Conservation (phyloP, 129 eudicot genomes). For the Flaveria bidentis region DNA sequence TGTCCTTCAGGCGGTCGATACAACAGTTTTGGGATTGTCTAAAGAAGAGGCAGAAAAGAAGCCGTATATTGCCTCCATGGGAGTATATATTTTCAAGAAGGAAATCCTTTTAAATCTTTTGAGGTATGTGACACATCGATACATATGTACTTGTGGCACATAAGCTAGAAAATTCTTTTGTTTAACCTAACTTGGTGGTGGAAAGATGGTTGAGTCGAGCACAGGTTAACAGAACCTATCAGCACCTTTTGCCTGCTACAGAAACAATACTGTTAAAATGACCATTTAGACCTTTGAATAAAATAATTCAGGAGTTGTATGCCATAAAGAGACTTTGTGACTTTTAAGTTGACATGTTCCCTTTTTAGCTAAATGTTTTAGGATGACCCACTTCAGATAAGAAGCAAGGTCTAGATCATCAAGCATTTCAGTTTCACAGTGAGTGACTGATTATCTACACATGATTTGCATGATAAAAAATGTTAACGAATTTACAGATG, state of each 20-base stretch:
- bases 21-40: constrained; percentile 82
- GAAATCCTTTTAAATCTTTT: constrained; percentile 83
- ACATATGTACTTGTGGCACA: too few species aligned
- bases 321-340: background rate
- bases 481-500: constrained; percentile 48
- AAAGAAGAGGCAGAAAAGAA: constrained; percentile 82
- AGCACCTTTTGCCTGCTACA: too few species aligned
- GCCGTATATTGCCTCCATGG: constrained; percentile 99
- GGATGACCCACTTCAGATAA: background rate
- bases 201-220: background rate
- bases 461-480: background rate
- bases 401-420: constrained; percentile 23
- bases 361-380: background rate
- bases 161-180: background rate
- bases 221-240: background rate
- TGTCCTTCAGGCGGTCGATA: constrained; percentile 81
- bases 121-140: constrained; percentile 47
- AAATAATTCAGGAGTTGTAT: background rate
- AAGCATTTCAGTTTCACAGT: background rate
- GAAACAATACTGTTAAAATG: background rate
- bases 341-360: background rate
- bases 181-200: background rate
- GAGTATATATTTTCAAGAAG: constrained; percentile 86
- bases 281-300: background rate
- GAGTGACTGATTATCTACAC: constrained; percentile 4